A percentile compares a stretch with the other conserved stretches of the same genome.
Conservation (phyloP, 2,329 filamentous ascomycete genomes). For the Mycosphaerelloides madeirae region DNA sequence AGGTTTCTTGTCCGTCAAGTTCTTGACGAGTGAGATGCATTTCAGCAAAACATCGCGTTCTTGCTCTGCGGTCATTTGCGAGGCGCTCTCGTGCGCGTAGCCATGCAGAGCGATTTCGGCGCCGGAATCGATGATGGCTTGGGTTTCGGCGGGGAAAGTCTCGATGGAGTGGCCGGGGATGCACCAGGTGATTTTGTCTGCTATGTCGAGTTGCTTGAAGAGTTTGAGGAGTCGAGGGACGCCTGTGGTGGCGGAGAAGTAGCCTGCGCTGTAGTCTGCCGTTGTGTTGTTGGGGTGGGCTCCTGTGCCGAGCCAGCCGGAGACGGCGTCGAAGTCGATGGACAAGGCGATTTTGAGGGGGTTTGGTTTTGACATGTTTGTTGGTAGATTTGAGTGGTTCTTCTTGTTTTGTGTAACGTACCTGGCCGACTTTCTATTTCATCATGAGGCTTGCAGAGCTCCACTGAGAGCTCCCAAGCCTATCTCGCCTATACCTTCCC, state of each 20-base stretch:
- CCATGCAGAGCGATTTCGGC: constrained; percentile 51
- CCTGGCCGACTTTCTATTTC: neutral
- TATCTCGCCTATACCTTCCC: constrained; percentile 9
- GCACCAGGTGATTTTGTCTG: constrained; percentile 56
- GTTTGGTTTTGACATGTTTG: constrained; percentile 8
- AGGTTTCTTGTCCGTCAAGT: constrained; percentile 44
- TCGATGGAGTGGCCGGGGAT: constrained; percentile 57
- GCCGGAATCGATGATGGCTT: constrained; percentile 49
- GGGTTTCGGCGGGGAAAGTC: constrained; percentile 51
- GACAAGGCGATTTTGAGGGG: constrained; percentile 40
- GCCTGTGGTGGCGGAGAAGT: constrained; percentile 55
- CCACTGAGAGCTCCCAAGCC: too few relatives aligned
- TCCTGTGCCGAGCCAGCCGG: constrained; percentile 57
- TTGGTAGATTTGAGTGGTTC: neutral
- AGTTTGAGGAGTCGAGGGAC: constrained; percentile 52
- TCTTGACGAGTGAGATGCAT: constrained; percentile 43
- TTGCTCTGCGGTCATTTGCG: constrained; percentile 45
- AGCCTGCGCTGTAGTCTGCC: constrained; percentile 52
- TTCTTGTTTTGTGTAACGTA: neutral
- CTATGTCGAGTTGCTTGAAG: constrained; percentile 48
- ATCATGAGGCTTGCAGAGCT: too few relatives aligned
- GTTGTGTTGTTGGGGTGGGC: constrained; percentile 50
- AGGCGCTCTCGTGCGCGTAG: constrained; percentile 46
- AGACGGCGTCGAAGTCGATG: constrained; percentile 56
- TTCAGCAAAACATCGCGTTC: constrained; percentile 48